Conservation (phyloP, 2,329 filamentous ascomycete species). For the Aspergillus sp. region DNA sequence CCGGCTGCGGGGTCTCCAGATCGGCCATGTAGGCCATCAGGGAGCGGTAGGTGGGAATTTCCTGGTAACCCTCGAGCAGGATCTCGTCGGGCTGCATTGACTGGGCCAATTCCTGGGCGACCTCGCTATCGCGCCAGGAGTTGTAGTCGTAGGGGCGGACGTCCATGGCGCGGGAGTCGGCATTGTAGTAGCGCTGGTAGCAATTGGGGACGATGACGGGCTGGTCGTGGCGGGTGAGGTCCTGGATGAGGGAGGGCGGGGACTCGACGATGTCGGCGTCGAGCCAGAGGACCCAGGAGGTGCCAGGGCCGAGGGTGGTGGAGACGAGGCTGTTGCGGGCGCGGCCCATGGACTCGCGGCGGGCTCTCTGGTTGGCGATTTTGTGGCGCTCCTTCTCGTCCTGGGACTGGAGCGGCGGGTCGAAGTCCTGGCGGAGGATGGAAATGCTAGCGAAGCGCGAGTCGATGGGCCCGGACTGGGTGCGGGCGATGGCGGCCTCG, state of each 20-base stretch:
- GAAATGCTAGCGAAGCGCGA: constrained; percentile 86
- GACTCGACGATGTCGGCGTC: constrained; percentile 89
- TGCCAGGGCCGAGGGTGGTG: constrained; percentile 81
- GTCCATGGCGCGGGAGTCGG: constrained; percentile 57
- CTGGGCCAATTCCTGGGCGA: constrained; percentile 62
- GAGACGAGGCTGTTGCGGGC: constrained; percentile 92
- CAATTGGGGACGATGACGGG: constrained; percentile 93
- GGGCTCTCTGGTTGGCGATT: constrained; percentile 75
- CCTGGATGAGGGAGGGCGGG: constrained; percentile 75
- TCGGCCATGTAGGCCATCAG: constrained; percentile 79
- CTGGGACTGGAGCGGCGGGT: constrained; percentile 69
- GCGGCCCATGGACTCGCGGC: constrained; percentile 82
- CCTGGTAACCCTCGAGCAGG: constrained; percentile 81
- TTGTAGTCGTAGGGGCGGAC: constrained; percentile 93
- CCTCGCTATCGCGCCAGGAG: constrained; percentile 86
- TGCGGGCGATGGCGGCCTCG: constrained; percentile 75
- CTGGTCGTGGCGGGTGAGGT: constrained; percentile 78
- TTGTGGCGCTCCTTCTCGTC: constrained; percentile 85
- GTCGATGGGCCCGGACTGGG: constrained; percentile 71
- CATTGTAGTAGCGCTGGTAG: constrained; percentile 77
- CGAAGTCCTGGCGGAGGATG: constrained; percentile 91
- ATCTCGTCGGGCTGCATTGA: constrained; percentile 89
- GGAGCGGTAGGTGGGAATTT: constrained; percentile 83
- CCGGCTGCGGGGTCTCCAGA: constrained; percentile 42
- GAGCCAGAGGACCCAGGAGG: constrained; percentile 95